Base-by-base conservation (phyloP, 306 rosid genomes). In the Cicer pinnatifidum region DNA sequence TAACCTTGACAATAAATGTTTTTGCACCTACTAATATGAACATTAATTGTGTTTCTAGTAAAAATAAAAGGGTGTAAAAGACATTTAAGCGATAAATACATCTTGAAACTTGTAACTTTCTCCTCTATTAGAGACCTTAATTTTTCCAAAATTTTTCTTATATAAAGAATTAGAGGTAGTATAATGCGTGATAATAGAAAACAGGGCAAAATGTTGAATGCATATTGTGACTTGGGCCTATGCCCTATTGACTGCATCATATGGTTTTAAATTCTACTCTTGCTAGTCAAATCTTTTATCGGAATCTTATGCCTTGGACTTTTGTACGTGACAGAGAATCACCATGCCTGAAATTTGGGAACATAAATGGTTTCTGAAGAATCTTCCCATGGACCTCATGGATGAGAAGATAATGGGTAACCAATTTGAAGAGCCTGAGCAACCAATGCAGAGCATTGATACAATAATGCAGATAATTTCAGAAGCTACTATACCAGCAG, bases 401-500 rank as follows among this genome's bases (percentile, higher is more conserved):
- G 96, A 86, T 64, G 95, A 89, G 73, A 88, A 65, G 80, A 86
- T 82, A 3, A 84, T 76, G 76, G 86, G 88, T 6, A 85, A 80
- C 82, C 94, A 91, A 48, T 91, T 86, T 57, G 87, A 88, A 77
- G 96, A 91, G 89, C 84, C 96, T 9, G 98, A 94, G 58, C 97
- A 91, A 69, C 98, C 97, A 1, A 87, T 88, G 91, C 98, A 91
- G 89, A 89, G 91, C 85, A 61, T 72, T 4, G 96, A 94, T 54
- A 71, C 65, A 54, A 91, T 91, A 83, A 94, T 91, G 97, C 98
- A 89, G 84, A 89, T 94, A 78, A 91, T 94, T 75, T 82, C 92
- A 1, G 97, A 94, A 90, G 97, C 98, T 79, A 91, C 97, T 3
- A 57, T 91, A 76, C 98, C 98, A 19, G 88, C 91, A 2, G 95